Conservation (phyloP, 306 rosid species). For the Hippophae rhamnoides region DNA sequence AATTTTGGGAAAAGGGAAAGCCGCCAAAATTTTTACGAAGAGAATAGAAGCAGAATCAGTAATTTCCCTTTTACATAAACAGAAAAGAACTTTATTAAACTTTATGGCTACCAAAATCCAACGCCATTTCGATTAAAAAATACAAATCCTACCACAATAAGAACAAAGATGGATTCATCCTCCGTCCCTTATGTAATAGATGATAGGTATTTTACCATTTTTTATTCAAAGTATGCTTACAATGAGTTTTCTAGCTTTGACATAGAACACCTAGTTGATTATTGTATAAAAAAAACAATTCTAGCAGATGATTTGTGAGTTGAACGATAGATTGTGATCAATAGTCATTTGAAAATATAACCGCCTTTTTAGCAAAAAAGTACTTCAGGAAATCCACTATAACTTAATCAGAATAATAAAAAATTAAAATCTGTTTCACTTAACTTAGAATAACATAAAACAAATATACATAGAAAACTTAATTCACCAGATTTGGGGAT, state of each 20-base stretch:
- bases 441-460: not conserved
- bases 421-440: not conserved
- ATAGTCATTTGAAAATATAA: not conserved
- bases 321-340: not conserved
- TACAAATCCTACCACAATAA: not conserved
- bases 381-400: slow-evolving; percentile 1
- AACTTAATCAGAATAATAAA: no score
- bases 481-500: slow-evolving; percentile 74
- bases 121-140: not conserved
- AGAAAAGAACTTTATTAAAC: no score
- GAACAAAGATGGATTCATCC: not conserved
- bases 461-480: not conserved
- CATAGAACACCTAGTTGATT: not conserved
- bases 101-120: no score
- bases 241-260: not conserved
- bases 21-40: no score
- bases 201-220: not conserved
- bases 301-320: not conserved
- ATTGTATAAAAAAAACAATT: not conserved
- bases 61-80: no score
- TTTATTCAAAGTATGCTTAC: not conserved
- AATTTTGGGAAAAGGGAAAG: no score
- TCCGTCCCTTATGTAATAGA: not conserved
- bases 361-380: not conserved
- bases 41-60: no score